Conservation (phyloP, 2,329 filamentous ascomycete species). For the Penicillium sp. region DNA sequence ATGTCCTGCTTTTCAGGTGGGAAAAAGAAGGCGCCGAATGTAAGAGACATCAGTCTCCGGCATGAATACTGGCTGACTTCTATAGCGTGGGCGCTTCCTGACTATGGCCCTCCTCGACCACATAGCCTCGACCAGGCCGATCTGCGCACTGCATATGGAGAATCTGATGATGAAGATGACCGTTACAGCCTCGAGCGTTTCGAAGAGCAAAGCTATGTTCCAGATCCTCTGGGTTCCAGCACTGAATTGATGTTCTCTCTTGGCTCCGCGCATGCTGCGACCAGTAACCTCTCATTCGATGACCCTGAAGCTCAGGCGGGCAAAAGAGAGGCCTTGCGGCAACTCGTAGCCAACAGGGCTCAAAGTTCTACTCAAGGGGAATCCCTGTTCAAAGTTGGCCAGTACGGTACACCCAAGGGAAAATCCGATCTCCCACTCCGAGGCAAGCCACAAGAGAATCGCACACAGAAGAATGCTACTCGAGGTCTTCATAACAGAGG, state of each 20-base stretch:
- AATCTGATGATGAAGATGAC: not conserved
- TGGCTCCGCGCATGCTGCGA: no score
- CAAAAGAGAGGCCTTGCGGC: no score
- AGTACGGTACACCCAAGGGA: no score
- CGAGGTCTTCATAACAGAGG: not conserved
- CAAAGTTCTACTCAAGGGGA: no score
- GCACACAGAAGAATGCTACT: not conserved
- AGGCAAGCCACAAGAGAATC: not conserved
- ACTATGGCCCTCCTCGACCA: slow-evolving; percentile 5
- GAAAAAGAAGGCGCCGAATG: slow-evolving; percentile 4
- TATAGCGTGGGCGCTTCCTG: slow-evolving; percentile 4
- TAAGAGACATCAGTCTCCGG: not conserved
- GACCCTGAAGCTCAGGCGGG: no score
- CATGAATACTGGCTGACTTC: not conserved
- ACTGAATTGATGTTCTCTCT: no score
- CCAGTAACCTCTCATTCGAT: no score
- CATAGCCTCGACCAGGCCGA: not conserved
- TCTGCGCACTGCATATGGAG: not conserved
- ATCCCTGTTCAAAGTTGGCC: no score
- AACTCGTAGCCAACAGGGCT: no score
- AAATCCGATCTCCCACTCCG: no score
- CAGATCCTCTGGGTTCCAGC: not conserved
- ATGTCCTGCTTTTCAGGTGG: not conserved
- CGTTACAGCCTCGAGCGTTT: not conserved
- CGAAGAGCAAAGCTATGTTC: not conserved